phyloP scores from a whole-genome alignment of 768 basidiomycete genomes.

The Xerocomus spinulosus region DNA sequence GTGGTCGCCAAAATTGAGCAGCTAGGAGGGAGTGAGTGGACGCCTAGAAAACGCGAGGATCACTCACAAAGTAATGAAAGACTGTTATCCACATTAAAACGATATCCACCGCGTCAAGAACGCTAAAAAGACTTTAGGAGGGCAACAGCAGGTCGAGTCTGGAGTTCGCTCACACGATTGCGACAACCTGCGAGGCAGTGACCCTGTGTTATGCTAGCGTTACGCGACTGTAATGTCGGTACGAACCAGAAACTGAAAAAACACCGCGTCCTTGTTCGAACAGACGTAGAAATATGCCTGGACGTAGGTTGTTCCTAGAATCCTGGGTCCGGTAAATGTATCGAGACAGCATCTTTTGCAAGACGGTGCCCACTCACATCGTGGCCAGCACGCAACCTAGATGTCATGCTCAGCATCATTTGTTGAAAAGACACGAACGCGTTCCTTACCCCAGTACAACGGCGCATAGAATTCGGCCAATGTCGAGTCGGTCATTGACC shows the following conservation, averaged over 20 bases:
- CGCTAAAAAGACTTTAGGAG: neutral
- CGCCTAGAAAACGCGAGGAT: neutral
- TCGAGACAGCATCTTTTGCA: neutral
- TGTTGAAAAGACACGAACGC: neutral
- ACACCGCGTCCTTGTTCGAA: neutral
- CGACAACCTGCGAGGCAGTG: neutral
- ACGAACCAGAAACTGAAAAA: slow-evolving; percentile 3
- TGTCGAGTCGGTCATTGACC: neutral
- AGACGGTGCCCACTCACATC: neutral
- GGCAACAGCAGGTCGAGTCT: neutral
- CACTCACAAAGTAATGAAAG: slow-evolving; percentile 2
- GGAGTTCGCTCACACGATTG: neutral
- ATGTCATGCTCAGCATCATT: neutral
- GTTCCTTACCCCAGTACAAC: slow-evolving; percentile 8
- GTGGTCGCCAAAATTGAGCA: slow-evolving; percentile 3
- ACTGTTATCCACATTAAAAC: neutral
- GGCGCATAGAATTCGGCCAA: neutral
- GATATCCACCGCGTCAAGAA: neutral
- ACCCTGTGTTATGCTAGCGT: neutral
- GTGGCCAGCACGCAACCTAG: slow-evolving; percentile 8
- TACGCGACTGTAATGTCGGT: neutral
- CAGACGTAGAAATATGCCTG: slow-evolving; percentile 2
- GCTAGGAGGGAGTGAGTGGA: neutral
- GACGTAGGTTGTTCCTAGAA: slow-evolving; percentile 5
- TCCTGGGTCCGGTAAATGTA: neutral